Percentiles rank a stretch among this genome's conserved stretches.
Conservation (phyloP, 768 basidiomycete species). For the Mycena venus region DNA sequence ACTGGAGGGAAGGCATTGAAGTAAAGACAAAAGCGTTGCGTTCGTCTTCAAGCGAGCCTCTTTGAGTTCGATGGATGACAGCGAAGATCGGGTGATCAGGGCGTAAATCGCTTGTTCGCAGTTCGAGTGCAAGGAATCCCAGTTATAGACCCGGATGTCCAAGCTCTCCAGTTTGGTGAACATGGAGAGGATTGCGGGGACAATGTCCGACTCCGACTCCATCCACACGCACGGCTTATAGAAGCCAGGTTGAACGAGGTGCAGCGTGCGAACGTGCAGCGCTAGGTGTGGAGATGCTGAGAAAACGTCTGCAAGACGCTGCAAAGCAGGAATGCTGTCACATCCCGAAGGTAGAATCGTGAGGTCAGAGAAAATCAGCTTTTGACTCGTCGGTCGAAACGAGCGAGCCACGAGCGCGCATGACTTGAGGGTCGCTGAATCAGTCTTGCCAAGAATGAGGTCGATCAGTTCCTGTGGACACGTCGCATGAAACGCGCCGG, state of each 20-base stretch:
- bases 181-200: conserved; percentile 10
- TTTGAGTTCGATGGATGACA: conserved; percentile 1
- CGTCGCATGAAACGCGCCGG: too few relatives aligned
- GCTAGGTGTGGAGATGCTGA: conserved; percentile 14
- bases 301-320: too few relatives aligned
- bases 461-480: too few relatives aligned
- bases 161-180: not conserved
- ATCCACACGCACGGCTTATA: conserved; percentile 15
- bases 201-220: conserved; percentile 16
- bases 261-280: conserved; percentile 5
- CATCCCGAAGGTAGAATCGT: too few relatives aligned
- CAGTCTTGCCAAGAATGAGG: conserved; percentile 4
- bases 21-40: not conserved
- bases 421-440: conserved; percentile 6
- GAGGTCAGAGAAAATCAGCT: too few relatives aligned
- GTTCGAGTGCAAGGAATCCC: not conserved
- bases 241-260: conserved; percentile 10
- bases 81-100: conserved; percentile 9
- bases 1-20: too few relatives aligned
- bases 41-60: not conserved
- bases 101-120: conserved; percentile 16
- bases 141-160: conserved; percentile 13
- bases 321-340: too few relatives aligned
- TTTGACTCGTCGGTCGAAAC: too few relatives aligned
- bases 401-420: conserved; percentile 7